A percentile compares a stretch with the other conserved stretches of the same genome.
Conservation (phyloP, 2,329 filamentous ascomycete genomes). For the Drechslera avenae region DNA sequence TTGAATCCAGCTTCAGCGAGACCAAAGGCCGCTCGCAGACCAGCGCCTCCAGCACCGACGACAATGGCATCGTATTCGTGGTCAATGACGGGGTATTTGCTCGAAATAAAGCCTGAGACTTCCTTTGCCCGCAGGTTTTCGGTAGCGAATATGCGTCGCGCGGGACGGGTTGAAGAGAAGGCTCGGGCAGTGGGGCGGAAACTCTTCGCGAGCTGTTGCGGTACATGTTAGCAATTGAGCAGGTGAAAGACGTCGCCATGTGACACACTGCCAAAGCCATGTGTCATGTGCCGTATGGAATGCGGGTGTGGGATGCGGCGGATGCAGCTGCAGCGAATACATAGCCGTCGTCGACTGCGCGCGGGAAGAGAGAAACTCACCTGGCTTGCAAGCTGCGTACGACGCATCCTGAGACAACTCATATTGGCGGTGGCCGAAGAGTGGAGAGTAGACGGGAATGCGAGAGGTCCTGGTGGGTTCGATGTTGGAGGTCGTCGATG, state of each 20-base stretch:
- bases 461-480: conserved; percentile 30
- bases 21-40: conserved; percentile 82
- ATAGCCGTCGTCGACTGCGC: conserved; percentile 14
- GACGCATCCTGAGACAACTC: conserved; percentile 49
- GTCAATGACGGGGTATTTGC: conserved; percentile 96
- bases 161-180: conserved; percentile 86
- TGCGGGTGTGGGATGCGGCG: conserved; percentile 37
- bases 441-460: conserved; percentile 31
- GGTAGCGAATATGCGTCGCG: conserved; percentile 83
- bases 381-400: conserved; percentile 47
- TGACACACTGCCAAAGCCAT: conserved; percentile 17
- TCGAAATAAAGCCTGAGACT: conserved; percentile 82
- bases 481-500: conserved; percentile 32
- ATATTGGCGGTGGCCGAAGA: conserved; percentile 41
- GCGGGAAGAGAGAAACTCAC: conserved; percentile 33
- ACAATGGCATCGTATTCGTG: conserved; percentile 99
- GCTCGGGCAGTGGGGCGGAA: conserved; percentile 70
- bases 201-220: conserved; percentile 64
- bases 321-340: conserved; percentile 15
- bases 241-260: not conserved
- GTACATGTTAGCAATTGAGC: conserved; percentile 39
- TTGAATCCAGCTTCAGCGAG: conserved; percentile 88
- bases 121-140: conserved; percentile 90
- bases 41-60: conserved; percentile 81
- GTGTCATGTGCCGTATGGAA: conserved; percentile 22